Evolutionary conservation across 2,329 filamentous ascomycete species (phyloP).

Genomic region (Cryphonectria japonica): DNA sequence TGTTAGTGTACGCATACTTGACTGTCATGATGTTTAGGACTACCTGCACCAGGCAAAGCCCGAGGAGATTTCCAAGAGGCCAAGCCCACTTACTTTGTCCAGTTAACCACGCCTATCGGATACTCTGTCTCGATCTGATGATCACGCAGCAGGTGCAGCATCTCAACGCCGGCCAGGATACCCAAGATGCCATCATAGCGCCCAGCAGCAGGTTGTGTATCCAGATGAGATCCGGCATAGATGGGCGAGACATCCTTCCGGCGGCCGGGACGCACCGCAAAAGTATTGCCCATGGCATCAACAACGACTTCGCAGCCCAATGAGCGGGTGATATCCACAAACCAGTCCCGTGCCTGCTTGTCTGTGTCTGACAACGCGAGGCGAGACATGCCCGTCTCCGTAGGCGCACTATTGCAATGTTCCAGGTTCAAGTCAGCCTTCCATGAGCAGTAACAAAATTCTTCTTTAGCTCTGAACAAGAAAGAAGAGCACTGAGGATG

Average conservation of each 20-base stretch:
- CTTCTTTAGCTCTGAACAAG: neutral
- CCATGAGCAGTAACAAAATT: constrained; percentile 1
- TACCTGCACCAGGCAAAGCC: neutral
- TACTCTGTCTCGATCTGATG: constrained; percentile 69
- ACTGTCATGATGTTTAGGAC: neutral
- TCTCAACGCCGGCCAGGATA: constrained; percentile 73
- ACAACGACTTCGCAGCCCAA: constrained; percentile 70
- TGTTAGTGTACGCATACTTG: neutral
- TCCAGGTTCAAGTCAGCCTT: constrained; percentile 27
- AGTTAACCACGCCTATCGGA: constrained; percentile 75
- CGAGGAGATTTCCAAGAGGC: neutral
- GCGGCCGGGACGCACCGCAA: constrained; percentile 69
- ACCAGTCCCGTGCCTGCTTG: constrained; percentile 75
- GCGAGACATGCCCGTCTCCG: constrained; percentile 77
- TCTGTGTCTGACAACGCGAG: constrained; percentile 73
- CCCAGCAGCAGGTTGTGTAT: constrained; percentile 67
- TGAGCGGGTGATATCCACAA: constrained; percentile 62
- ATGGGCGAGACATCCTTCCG: constrained; percentile 62
- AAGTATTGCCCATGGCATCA: constrained; percentile 82
- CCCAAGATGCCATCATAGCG: constrained; percentile 80
- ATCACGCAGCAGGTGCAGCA: constrained; percentile 69
- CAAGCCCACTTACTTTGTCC: constrained; percentile 63
- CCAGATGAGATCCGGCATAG: constrained; percentile 71
- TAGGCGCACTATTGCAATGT: constrained; percentile 46
- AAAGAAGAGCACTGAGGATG: neutral